phyloP scores from a whole-genome alignment of 148 eudicot genomes.

The Amaranthus hypochondriacus region DNA sequence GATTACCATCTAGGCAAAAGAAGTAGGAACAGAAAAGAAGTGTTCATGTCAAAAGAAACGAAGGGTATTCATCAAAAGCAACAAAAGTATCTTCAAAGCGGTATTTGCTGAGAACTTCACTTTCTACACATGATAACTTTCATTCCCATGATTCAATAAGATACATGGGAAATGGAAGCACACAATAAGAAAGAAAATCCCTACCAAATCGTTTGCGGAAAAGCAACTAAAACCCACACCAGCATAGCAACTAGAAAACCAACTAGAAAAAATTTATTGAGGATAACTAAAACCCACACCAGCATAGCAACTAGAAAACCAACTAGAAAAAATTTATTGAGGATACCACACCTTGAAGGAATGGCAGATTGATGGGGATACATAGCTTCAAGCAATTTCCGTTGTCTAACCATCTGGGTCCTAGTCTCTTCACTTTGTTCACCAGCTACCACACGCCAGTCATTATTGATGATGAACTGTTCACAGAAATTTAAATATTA shows the following conservation, averaged over 20 bases:
- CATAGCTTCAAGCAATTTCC: constrained; percentile 35
- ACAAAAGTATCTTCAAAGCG: too few relatives aligned
- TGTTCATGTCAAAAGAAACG: too few relatives aligned
- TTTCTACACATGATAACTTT: too few relatives aligned
- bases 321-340: background rate
- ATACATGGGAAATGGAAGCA: background rate
- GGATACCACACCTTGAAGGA: constrained; percentile 41
- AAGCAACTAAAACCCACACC: constrained; percentile 27
- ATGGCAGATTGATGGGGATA: constrained; percentile 38
- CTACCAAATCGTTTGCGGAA: background rate
- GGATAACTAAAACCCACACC: background rate
- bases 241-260: constrained; percentile 2
- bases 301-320: constrained; percentile 2
- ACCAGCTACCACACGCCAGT: constrained; percentile 63
- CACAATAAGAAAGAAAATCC: background rate
- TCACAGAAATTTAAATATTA: constrained; percentile 17
- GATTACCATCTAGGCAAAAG: background rate
- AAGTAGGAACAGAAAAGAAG: background rate
- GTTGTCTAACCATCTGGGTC: constrained; percentile 39
- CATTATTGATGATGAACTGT: constrained; percentile 37
- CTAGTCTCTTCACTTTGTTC: constrained; percentile 52
- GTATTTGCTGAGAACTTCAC: too few relatives aligned
- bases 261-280: background rate
- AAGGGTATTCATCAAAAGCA: background rate
- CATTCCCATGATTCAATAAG: background rate